Evolutionary conservation across 129 eudicot species (phyloP), one percentile per base, ranked within the genome.

Genomic region (Ambrosia artemisiifolia): DNA sequence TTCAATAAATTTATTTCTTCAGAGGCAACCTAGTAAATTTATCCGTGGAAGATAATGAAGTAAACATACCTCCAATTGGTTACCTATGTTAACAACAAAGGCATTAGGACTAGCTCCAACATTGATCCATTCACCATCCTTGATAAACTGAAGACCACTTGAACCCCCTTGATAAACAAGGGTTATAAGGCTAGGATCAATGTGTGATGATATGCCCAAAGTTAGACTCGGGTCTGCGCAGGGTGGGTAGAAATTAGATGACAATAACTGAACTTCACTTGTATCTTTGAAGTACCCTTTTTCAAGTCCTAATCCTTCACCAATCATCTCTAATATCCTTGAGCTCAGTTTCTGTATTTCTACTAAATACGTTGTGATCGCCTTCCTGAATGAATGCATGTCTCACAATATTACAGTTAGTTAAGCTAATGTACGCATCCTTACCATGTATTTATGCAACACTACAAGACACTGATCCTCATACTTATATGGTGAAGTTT

Each of bases 211-310:
- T 62, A 87, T 30, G 47, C 96, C 96, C 69, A 89, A 48, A 11
- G 96, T 81, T 50, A 83, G 67, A 75, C 84, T 89, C 20, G 98
- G 98, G 74, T 87, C 85, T 2, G 98, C 91, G 75, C 98, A 88
- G 0, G 91, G 91, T 0, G 91, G 98, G 75, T 92, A 92, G 74
- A 75, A 68, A 71, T 83, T 84, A 0, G 77, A 79, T 6, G 85
- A 70, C 73, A 92, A 36, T 64, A 88, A 60, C 36, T 81, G 91
- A 28, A 77, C 78, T 72, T 82, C 84, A 63, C 96, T 79, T n/a
- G 53, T 53, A 62, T 66, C 75, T 2, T 78, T 66, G 36, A 92
- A 81, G 50, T 68, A 83, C 3, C 86, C 86, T 2, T 36, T 35
- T 36, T 87, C 82, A 6, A 89, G 84, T 70, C 96, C 96, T 64